phyloP scores from a whole-genome alignment of 108 stramenopile species.

The Cylindrotheca fusiformis region DNA sequence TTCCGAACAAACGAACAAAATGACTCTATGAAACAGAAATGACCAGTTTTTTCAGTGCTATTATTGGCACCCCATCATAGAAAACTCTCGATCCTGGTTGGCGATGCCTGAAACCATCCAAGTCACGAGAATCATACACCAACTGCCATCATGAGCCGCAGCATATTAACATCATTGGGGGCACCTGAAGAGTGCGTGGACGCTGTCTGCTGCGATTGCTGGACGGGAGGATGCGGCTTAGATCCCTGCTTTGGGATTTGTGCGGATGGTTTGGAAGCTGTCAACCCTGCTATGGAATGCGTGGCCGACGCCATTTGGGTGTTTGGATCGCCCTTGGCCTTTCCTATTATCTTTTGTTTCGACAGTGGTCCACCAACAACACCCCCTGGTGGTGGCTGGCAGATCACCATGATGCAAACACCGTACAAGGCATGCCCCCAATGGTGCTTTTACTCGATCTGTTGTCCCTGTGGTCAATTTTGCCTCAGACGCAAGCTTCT shows the following conservation, averaged over 20 bases:
- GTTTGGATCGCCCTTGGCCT: constrained; percentile 60
- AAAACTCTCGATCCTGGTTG: too few species aligned
- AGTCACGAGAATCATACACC: too few species aligned
- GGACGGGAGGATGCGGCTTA: constrained; percentile 48
- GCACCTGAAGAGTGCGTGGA: constrained; percentile 10
- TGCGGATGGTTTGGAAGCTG: constrained; percentile 46
- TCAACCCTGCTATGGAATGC: constrained; percentile 46
- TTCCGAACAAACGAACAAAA: too few species aligned
- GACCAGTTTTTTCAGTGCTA: too few species aligned
- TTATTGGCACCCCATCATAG: too few species aligned
- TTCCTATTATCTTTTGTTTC: constrained; percentile 65
- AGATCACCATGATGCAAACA: constrained; percentile 46
- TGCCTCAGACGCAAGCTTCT: constrained; percentile 35
- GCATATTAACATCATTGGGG: neutral
- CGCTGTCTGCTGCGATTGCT: constrained; percentile 41
- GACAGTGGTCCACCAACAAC: constrained; percentile 42
- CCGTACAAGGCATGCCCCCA: constrained; percentile 27
- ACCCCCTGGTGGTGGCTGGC: constrained; percentile 50
- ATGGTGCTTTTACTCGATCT: constrained; percentile 43
- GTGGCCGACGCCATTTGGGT: constrained; percentile 54
- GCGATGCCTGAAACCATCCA: too few species aligned
- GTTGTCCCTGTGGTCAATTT: constrained; percentile 53
- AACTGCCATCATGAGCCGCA: too few species aligned
- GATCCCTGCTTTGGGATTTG: constrained; percentile 27
- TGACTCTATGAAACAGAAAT: too few species aligned